These are phyloP conservation scores for Ogataea populi-albae DNA, from an alignment of 805 yeast genomes.

Conservation along the genomic window DNA sequence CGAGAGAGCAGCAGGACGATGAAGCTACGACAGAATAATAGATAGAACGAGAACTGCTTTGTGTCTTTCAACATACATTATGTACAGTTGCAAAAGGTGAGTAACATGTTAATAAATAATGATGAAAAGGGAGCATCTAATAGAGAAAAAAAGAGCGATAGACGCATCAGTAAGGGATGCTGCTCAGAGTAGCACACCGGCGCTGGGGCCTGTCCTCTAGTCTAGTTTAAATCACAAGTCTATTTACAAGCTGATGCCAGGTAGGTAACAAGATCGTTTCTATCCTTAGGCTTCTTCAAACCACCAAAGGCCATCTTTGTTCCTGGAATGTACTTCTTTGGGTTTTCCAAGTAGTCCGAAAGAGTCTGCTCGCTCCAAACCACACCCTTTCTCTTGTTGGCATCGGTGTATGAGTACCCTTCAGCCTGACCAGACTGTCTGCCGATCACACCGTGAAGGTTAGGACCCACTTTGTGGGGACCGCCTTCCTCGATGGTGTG, in stretches of 20 bases:
- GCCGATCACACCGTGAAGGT: constrained; percentile 91
- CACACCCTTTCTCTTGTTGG: constrained; percentile 95
- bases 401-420: constrained; percentile 96
- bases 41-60: too few species aligned
- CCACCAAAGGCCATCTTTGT: constrained; percentile 99
- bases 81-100: not conserved
- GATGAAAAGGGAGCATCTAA: not conserved
- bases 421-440: constrained; percentile 89
- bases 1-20: too few species aligned
- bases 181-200: too few species aligned
- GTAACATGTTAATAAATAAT: constrained; percentile 3
- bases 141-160: too few species aligned
- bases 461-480: constrained; percentile 99
- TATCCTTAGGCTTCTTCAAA: constrained; percentile 97
- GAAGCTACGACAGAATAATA: too few species aligned
- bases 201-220: too few species aligned
- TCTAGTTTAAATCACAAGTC: constrained; percentile 7
- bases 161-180: too few species aligned
- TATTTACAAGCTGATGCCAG: constrained; percentile 55
- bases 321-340: constrained; percentile 99
- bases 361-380: constrained; percentile 82
- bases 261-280: constrained; percentile 94
- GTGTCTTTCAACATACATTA: constrained; percentile 1
- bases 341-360: constrained; percentile 96
- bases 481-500: constrained; percentile 97